phyloP scores from a whole-genome alignment of 257 asterid species.

The Leonotis leonurus region DNA sequence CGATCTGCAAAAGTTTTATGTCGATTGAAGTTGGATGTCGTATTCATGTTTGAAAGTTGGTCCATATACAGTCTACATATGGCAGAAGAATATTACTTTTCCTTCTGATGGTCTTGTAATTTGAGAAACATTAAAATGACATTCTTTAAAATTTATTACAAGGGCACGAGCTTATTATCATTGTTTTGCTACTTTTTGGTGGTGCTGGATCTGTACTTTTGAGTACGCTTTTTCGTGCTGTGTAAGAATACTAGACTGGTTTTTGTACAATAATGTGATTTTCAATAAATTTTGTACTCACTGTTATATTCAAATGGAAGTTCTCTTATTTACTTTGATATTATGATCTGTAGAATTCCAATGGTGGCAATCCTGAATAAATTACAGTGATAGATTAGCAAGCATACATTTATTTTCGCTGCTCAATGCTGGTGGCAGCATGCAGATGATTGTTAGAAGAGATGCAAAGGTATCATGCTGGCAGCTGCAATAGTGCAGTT shows the following conservation, averaged over 20 bases:
- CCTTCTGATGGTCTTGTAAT: background rate
- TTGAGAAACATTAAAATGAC: background rate
- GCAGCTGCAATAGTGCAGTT: constrained; percentile 98
- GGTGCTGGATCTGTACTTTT: background rate
- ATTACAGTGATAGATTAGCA: constrained; percentile 14
- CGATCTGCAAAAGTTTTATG: background rate
- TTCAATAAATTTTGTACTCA: background rate
- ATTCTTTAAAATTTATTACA: no score
- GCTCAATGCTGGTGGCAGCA: constrained; percentile 94
- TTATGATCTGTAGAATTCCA: background rate
- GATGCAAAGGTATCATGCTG: constrained; percentile 97
- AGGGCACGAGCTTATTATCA: background rate
- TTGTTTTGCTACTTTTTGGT: background rate
- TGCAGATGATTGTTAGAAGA: constrained; percentile 89
- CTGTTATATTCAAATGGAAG: background rate
- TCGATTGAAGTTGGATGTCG: background rate
- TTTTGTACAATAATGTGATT: background rate
- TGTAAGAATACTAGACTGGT: background rate
- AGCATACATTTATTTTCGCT: constrained; percentile 25
- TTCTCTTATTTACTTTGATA: background rate
- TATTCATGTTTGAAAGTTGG: background rate
- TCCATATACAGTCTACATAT: background rate
- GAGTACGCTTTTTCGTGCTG: background rate
- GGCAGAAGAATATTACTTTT: background rate
- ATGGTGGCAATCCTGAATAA: constrained; percentile 6